phyloP scores from a whole-genome alignment of 305 asterid species.

The Withania somnifera region DNA sequence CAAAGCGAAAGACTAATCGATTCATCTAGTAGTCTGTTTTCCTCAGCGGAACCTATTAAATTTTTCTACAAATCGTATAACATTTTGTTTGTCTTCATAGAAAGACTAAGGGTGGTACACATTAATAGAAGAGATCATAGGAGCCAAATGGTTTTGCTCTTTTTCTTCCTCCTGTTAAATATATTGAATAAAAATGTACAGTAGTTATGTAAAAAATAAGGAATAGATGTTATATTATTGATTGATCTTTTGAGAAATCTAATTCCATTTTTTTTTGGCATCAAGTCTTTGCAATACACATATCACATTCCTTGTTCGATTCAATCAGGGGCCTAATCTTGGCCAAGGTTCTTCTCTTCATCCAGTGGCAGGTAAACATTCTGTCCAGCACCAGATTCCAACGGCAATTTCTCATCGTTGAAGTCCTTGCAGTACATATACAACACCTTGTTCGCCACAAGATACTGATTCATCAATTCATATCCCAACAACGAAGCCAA shows the following conservation, averaged over 20 bases:
- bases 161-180: not conserved
- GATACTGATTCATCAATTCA: not conserved
- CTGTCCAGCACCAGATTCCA: not conserved
- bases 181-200: not conserved
- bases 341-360: not conserved
- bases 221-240: not conserved
- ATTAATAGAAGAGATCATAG: not conserved
- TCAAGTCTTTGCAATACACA: too few species aligned
- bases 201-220: not conserved
- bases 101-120: not conserved
- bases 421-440: too few species aligned
- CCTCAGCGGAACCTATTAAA: not conserved
- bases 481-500: not conserved
- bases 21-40: not conserved
- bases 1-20: not conserved
- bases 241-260: too few species aligned
- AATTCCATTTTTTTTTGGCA: too few species aligned
- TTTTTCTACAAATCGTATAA: not conserved
- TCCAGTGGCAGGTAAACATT: not conserved
- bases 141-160: not conserved
- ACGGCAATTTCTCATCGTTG: too few species aligned
- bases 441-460: not conserved
- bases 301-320: too few species aligned
- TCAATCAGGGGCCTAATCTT: too few species aligned
- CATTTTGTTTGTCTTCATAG: not conserved